Evolutionary conservation across 1,284 basidiomycete species (phyloP).

Genomic region (Stygiomarasmius scandens): DNA sequence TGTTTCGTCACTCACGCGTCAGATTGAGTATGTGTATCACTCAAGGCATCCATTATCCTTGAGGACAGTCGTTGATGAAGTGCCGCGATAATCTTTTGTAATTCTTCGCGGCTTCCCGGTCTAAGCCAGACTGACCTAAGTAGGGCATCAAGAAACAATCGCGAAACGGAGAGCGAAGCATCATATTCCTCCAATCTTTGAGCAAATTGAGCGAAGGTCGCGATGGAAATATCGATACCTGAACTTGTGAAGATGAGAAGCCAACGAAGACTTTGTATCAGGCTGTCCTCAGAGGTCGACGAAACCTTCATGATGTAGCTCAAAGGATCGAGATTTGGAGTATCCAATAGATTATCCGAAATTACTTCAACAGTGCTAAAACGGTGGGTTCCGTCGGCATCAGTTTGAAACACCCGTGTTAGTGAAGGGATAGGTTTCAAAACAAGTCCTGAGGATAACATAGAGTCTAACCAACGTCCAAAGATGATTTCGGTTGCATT

Average conservation of each 20-base stretch:
- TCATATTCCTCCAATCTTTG: constrained; percentile 41
- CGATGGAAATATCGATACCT: constrained; percentile 65
- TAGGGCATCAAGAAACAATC: constrained; percentile 50
- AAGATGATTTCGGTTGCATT: constrained; percentile 65
- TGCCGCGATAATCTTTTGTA: constrained; percentile 52
- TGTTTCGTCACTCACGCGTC: constrained; percentile 36
- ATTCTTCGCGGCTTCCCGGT: constrained; percentile 56
- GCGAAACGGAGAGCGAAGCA: constrained; percentile 46
- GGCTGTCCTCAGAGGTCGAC: constrained; percentile 44
- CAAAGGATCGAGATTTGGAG: constrained; percentile 56
- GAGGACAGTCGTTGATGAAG: constrained; percentile 48
- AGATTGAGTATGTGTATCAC: constrained; percentile 26
- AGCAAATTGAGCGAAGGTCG: constrained; percentile 51
- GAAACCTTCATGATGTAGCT: constrained; percentile 50
- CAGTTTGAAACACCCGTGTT: constrained; percentile 58
- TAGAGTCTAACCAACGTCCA: constrained; percentile 62
- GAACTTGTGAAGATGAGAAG: constrained; percentile 67
- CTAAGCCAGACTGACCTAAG: constrained; percentile 56
- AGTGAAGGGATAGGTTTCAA: constrained; percentile 56
- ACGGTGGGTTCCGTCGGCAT: constrained; percentile 44
- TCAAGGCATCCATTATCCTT: constrained; percentile 40
- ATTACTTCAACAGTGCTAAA: constrained; percentile 39
- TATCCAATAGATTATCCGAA: constrained; percentile 24
- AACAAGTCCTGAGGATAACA: constrained; percentile 35
- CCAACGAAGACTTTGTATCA: constrained; percentile 61